Evolutionary conservation across 306 rosid species (phyloP).

Genomic region (Sesbania bispinosa): DNA sequence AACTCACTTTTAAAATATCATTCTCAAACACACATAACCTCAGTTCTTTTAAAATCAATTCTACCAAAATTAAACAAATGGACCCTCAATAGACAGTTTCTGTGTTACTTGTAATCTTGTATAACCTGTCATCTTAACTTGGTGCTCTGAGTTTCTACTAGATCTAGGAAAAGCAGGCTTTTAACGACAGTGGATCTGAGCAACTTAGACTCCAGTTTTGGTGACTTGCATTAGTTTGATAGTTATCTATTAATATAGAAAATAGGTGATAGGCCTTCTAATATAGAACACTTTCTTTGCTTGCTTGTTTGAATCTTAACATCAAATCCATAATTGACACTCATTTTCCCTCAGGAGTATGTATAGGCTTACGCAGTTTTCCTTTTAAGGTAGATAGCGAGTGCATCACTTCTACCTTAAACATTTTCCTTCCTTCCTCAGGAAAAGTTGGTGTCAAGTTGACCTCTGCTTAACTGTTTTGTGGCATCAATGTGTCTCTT

Average conservation of each 20-base stretch:
- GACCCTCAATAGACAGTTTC: too few relatives aligned
- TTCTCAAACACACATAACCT: too few relatives aligned
- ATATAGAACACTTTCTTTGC: background rate
- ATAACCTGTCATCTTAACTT: too few relatives aligned
- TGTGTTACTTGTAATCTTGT: too few relatives aligned
- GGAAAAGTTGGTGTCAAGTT: background rate
- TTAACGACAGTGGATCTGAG: background rate
- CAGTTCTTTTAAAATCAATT: too few relatives aligned
- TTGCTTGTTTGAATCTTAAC: background rate
- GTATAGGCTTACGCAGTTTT: background rate
- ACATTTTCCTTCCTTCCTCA: background rate
- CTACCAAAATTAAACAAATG: too few relatives aligned
- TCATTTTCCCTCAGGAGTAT: background rate
- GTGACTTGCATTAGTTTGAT: background rate
- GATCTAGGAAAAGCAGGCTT: too few relatives aligned
- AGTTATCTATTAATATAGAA: background rate
- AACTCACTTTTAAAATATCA: too few relatives aligned
- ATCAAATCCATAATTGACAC: background rate
- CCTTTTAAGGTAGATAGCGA: too few relatives aligned
- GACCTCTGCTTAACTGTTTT: conserved; percentile 10
- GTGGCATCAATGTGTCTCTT: background rate
- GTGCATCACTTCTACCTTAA: too few relatives aligned
- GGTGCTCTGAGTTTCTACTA: too few relatives aligned
- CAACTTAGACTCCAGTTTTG: background rate
- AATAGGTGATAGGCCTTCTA: background rate